Conservation (phyloP, 805 yeast species). For the Kazachstania psychrophila region DNA sequence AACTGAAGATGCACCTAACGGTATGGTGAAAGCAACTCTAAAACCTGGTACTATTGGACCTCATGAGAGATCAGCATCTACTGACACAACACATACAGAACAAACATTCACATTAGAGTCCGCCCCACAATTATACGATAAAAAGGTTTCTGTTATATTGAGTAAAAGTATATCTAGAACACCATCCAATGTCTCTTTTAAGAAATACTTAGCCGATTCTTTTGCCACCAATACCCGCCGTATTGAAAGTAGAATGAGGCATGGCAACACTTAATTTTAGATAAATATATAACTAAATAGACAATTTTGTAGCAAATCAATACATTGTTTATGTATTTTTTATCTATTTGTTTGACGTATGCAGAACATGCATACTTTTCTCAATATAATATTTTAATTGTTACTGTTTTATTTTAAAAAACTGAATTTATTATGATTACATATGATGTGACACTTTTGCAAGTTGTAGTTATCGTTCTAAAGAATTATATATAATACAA, state of each 20-base stretch:
- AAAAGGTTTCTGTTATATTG: conserved; percentile 66
- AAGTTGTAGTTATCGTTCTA: too few relatives aligned
- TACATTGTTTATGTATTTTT: too few relatives aligned
- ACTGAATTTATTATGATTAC: too few relatives aligned
- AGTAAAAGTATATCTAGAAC: conserved; percentile 66
- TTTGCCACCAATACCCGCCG: conserved; percentile 31
- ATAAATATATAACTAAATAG: too few relatives aligned
- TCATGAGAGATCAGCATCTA: conserved; percentile 38
- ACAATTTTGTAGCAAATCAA: too few relatives aligned
- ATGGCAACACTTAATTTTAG: neutral
- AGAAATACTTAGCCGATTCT: conserved; percentile 65
- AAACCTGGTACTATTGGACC: conserved; percentile 12
- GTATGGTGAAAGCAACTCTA: conserved; percentile 1
- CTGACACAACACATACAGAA: conserved; percentile 51
- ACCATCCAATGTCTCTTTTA: conserved; percentile 69
- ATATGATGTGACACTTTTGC: too few relatives aligned
- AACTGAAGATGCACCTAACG: conserved; percentile 35
- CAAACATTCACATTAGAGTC: conserved; percentile 49
- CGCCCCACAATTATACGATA: conserved; percentile 71
- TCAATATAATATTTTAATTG: too few relatives aligned
- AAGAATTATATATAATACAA: too few relatives aligned
- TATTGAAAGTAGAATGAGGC: neutral
- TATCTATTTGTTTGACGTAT: too few relatives aligned
- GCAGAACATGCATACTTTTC: too few relatives aligned
- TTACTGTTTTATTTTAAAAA: too few relatives aligned